Evolutionary conservation across 805 yeast genomes (phyloP), one percentile per base, ranked within the genome.

Genomic region (Saccharomycopsis babjevae): DNA sequence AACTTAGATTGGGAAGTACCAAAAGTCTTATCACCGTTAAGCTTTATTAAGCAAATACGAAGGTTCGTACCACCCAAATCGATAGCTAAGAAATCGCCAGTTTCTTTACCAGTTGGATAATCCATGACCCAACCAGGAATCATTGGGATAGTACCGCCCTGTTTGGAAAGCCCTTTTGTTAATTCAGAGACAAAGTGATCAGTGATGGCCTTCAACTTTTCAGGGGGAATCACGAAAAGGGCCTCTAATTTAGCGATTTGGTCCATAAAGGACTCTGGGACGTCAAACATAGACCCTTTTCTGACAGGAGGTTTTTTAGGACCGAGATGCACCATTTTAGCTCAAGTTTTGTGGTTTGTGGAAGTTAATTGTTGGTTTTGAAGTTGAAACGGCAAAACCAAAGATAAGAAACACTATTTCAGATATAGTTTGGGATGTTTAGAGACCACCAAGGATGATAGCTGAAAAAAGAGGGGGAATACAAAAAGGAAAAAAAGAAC

Each of bases 41-140:
- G 80, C 65, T 83, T 84, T 69, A 93, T 93, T 71, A 87, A 81
- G 62, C 93, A 97, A 57, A 91, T 96, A 73, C 99, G 84, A 74
- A 93, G 80, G 77, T 93, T 93, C 65, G 99, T 93, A 65, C 99
- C 99, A 72, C 99, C 99, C 76, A 93, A 81, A 73, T 93, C 99
- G 63, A 94, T 87, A 59, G 98, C 97, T 71, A 93, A 76, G 74
- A 81, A 93, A 67, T 89, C 85, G 66, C 99, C 99, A 50, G 80
- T 81, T 74, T 93, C 99, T 67, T 83, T 76, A 66, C 99, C 99
- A 57, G 93, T 86, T 66, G 98, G 97, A 78, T 79, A 87, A 70
- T 88, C 96, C 80, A 91, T 78, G 60, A 93, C 97, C 97, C 97
- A 93, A 64, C 96, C 89, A 56, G 96, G 96, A 71, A 87, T 91